Percentiles rank a stretch among this genome's conserved stretches.
Evolutionary conservation across 192 early-diverging fungal species (phyloP).

Genomic region (Coemansia brasiliensis): DNA sequence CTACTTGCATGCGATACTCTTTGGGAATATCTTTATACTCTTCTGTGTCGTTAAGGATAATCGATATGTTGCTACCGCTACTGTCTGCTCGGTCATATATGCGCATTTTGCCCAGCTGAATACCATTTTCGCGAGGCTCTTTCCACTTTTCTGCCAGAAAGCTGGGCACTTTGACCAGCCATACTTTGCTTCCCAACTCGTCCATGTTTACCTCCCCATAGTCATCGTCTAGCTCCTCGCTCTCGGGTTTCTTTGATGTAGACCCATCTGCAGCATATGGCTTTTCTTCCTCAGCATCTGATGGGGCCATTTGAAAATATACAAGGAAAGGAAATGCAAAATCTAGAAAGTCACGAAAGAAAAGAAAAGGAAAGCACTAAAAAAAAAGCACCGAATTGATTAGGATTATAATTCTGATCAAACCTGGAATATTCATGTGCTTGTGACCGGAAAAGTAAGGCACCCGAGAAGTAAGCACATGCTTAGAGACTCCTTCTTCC

Average conservation of each 20-base stretch:
- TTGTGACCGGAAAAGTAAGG: no score
- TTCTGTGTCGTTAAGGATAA: constrained; percentile 67
- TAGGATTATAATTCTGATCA: no score
- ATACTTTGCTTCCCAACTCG: constrained; percentile 71
- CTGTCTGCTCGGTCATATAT: constrained; percentile 65
- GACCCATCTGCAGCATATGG: no score
- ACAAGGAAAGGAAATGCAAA: background rate
- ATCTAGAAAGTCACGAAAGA: no score
- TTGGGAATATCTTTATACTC: constrained; percentile 70
- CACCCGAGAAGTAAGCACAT: constrained; percentile 52
- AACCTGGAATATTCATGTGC: no score
- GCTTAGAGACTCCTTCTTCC: background rate
- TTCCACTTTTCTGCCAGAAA: constrained; percentile 89
- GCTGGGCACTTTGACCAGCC: constrained; percentile 92
- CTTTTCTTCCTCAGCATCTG: background rate
- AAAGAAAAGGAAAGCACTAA: no score
- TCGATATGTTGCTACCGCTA: constrained; percentile 57
- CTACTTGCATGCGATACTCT: constrained; percentile 79
- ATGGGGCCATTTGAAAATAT: background rate
- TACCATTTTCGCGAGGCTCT: constrained; percentile 60
- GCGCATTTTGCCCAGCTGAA: constrained; percentile 77
- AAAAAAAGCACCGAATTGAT: no score
- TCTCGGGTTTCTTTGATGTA: background rate
- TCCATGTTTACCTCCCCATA: constrained; percentile 71
- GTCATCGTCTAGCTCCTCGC: constrained; percentile 57